A percentile compares a stretch with the other conserved stretches of the same genome.
Conservation (phyloP, 2,329 filamentous ascomycete species). For the Aspergillus latus region DNA sequence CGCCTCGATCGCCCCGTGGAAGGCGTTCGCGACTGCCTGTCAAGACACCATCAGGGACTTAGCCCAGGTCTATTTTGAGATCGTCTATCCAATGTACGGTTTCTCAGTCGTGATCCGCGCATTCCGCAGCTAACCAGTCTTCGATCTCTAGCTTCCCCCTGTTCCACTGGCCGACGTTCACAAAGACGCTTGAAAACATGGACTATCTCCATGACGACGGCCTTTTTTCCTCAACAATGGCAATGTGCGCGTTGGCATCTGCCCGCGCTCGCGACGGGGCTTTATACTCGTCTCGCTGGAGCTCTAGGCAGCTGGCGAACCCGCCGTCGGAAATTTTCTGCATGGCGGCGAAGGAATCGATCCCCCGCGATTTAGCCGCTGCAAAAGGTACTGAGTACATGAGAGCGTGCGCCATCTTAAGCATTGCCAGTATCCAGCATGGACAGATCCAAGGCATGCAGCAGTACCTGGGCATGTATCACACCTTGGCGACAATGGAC, state of each 20-base stretch:
- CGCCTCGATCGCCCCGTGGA: not conserved
- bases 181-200: not conserved
- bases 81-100: slow-evolving; percentile 5
- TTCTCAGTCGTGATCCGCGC: not conserved
- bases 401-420: not conserved
- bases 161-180: slow-evolving; percentile 3
- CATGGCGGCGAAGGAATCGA: slow-evolving; percentile 3
- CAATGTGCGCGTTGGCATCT: slow-evolving; percentile 4
- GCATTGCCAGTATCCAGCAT: slow-evolving; percentile 6
- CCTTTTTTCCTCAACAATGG: slow-evolving; percentile 4
- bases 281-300: not conserved
- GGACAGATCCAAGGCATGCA: slow-evolving; percentile 9
- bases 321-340: slow-evolving; percentile 4
- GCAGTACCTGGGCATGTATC: slow-evolving; percentile 5
- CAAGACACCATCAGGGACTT: not conserved
- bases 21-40: slow-evolving; percentile 1
- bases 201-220: slow-evolving; percentile 6
- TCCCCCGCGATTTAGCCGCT: not conserved
- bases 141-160: not conserved
- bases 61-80: slow-evolving; percentile 5
- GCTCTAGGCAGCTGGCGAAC: not conserved
- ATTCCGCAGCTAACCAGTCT: not conserved
- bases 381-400: slow-evolving; percentile 1
- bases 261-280: slow-evolving; percentile 6
- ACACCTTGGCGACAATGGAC: slow-evolving; percentile 2